These are phyloP conservation scores for Xylariaceae sp. DNA, from an alignment of 2,329 filamentous ascomycete species.

Conservation along the genomic window DNA sequence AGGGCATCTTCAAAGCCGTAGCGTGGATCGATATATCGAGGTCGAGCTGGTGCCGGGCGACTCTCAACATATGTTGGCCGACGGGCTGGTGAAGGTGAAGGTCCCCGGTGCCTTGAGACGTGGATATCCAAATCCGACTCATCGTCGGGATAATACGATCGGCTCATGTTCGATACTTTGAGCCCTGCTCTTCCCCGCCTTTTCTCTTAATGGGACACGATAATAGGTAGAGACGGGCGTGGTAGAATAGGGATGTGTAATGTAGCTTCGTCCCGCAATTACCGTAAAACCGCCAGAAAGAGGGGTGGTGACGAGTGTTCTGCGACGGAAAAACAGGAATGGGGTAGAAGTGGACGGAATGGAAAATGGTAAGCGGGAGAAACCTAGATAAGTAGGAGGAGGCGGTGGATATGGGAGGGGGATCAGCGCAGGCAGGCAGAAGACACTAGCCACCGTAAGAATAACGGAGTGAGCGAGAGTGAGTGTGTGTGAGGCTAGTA, in stretches of 20 bases:
- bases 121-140: slow-evolving; percentile 55
- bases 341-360: slow-evolving; percentile 1
- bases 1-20: slow-evolving; percentile 34
- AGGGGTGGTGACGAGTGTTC: neutral
- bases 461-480: neutral
- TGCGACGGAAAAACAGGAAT: neutral
- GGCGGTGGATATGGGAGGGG: slow-evolving; percentile 1
- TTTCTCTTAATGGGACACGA: neutral
- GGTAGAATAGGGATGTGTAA: neutral
- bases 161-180: slow-evolving; percentile 25
- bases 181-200: neutral
- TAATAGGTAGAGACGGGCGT: neutral
- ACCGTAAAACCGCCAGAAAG: neutral
- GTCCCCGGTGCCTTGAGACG: slow-evolving; percentile 39
- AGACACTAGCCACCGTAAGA: neutral
- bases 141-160: slow-evolving; percentile 43
- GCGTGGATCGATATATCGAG: slow-evolving; percentile 40
- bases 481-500: too few relatives aligned
- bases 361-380: neutral
- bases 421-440: slow-evolving; percentile 11
- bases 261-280: neutral
- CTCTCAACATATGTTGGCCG: slow-evolving; percentile 44
- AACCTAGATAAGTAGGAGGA: neutral
- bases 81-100: slow-evolving; percentile 34
- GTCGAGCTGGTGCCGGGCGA: slow-evolving; percentile 35